These are phyloP conservation scores for Neoboletus brunneissimus DNA, from an alignment of 768 basidiomycete genomes.

Conservation along the genomic window DNA sequence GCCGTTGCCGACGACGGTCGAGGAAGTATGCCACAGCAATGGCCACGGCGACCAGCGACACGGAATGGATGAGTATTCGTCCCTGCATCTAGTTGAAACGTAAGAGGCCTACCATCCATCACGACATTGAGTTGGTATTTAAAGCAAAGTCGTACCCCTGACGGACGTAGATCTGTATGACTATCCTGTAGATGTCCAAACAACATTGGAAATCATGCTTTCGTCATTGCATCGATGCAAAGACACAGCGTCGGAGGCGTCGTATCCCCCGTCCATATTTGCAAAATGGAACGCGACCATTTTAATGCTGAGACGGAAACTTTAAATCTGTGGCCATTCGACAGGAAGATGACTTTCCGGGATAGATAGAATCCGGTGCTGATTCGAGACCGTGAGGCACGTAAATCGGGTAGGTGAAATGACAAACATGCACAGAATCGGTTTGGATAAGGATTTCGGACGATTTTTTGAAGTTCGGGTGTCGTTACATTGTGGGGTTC, in stretches of 20 bases:
- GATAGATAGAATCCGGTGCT: not conserved
- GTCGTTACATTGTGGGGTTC: not conserved
- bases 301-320: too few species aligned
- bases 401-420: not conserved
- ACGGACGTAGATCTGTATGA: not conserved
- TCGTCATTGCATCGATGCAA: not conserved
- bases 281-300: not conserved
- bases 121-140: not conserved
- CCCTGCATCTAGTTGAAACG: not conserved
- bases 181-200: not conserved
- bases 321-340: not conserved
- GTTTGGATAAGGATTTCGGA: not conserved
- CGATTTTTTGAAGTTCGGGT: not conserved
- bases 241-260: not conserved
- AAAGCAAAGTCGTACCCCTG: not conserved
- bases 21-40: conserved; percentile 5
- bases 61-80: not conserved
- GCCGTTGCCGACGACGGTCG: not conserved
- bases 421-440: not conserved
- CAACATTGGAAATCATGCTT: not conserved
- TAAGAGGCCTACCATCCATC: not conserved
- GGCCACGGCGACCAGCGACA: not conserved
- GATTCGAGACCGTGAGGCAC: not conserved
- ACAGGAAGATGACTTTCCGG: too few species aligned
- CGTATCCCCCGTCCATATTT: not conserved